Evolutionary conservation across 495 filamentous ascomycete species (phyloP).

Genomic region (Saxophila tyrrhenica): DNA sequence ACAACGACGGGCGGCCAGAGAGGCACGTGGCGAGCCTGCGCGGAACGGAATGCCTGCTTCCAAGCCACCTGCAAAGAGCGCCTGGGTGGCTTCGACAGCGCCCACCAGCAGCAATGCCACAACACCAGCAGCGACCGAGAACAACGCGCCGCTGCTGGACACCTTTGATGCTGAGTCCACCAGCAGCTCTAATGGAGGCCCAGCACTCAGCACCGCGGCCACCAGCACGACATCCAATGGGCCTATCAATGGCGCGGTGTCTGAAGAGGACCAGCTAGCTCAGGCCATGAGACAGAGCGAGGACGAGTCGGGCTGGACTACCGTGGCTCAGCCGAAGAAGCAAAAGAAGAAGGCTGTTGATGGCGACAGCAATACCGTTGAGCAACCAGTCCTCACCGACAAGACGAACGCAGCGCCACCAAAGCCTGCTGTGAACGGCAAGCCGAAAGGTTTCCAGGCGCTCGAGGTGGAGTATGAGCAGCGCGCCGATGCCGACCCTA

Average conservation of each 20-base stretch:
- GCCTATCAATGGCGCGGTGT: constrained; percentile 20
- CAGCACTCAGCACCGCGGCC: constrained; percentile 22
- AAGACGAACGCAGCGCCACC: neutral
- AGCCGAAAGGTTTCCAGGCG: constrained; percentile 13
- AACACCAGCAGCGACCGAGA: constrained; percentile 13
- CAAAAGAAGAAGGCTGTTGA: constrained; percentile 40
- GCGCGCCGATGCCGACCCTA: constrained; percentile 7
- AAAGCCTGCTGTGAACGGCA: constrained; percentile 10
- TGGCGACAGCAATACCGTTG: constrained; percentile 17
- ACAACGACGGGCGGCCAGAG: constrained; percentile 67
- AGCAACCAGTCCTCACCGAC: constrained; percentile 26
- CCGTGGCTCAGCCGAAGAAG: constrained; percentile 54
- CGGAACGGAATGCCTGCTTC: constrained; percentile 57
- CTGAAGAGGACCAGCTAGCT: constrained; percentile 72
- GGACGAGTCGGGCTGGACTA: constrained; percentile 58
- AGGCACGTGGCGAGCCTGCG: constrained; percentile 62
- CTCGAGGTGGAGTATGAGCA: constrained; percentile 13
- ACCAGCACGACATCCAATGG: constrained; percentile 35
- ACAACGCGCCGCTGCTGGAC: constrained; percentile 52
- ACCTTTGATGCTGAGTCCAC: constrained; percentile 53
- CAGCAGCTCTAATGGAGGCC: constrained; percentile 25
- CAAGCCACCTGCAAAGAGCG: constrained; percentile 46
- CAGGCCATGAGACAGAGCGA: constrained; percentile 13
- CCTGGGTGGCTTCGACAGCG: constrained; percentile 41
- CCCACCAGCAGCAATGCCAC: constrained; percentile 29